These are phyloP conservation scores for Castanea sativa DNA, from an alignment of 306 rosid genomes.

Conservation along the genomic window DNA sequence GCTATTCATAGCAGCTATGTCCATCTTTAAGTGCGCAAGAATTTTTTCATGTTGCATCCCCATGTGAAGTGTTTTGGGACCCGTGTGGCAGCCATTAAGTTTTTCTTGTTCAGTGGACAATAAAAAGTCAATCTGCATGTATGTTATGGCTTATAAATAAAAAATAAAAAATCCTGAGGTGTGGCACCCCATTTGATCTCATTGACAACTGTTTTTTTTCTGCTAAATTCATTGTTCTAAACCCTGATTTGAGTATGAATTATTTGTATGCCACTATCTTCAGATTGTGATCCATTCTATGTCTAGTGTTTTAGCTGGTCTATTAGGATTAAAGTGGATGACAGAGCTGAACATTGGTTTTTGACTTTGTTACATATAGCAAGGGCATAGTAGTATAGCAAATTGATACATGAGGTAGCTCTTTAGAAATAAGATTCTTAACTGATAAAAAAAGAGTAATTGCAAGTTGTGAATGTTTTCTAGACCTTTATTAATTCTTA, in stretches of 20 bases:
- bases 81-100: conserved; percentile 20
- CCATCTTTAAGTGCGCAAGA: conserved; percentile 14
- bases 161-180: no score
- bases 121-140: conserved; percentile 2
- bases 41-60: conserved; percentile 18
- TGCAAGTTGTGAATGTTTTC: not conserved
- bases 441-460: no score
- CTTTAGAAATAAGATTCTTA: no score
- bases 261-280: not conserved
- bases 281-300: not conserved
- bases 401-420: no score
- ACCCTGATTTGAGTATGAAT: not conserved
- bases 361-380: not conserved
- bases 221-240: not conserved
- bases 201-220: not conserved
- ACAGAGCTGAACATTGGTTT: not conserved
- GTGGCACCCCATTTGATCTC: not conserved
- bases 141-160: not conserved
- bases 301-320: not conserved
- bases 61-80: conserved; percentile 12
- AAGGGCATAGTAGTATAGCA: not conserved
- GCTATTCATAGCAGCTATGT: conserved; percentile 20
- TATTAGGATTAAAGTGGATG: not conserved
- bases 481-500: not conserved
- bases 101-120: not conserved